phyloP scores from a whole-genome alignment of 345 rosid species.

The Stellera chamaejasme region DNA sequence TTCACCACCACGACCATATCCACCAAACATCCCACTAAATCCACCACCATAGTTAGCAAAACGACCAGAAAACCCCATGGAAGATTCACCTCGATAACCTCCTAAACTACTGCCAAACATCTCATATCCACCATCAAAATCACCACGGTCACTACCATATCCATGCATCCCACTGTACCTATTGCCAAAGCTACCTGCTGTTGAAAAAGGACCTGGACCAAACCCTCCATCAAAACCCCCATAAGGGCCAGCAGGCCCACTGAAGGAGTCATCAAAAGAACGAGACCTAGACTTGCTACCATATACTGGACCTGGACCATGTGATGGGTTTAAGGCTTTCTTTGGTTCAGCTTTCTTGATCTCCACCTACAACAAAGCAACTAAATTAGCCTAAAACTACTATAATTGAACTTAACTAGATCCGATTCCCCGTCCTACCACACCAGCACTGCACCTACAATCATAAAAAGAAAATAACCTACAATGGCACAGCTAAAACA shows the following conservation, averaged over 20 bases:
- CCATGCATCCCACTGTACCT: constrained; percentile 63
- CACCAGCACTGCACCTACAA: constrained; percentile 30
- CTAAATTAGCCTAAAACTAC: constrained; percentile 82
- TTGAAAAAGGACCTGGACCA: constrained; percentile 79
- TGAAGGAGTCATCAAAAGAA: constrained; percentile 55
- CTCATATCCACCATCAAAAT: constrained; percentile 70
- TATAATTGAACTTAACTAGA: constrained; percentile 36
- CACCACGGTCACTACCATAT: constrained; percentile 57
- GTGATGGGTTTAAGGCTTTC: constrained; percentile 86
- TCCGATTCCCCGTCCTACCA: constrained; percentile 28
- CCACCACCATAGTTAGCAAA: constrained; percentile 75
- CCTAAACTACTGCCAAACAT: constrained; percentile 53
- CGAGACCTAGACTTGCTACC: constrained; percentile 75
- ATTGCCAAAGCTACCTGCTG: constrained; percentile 49
- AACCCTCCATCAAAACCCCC: constrained; percentile 78
- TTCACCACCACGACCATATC: constrained; percentile 52
- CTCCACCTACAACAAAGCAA: constrained; percentile 99
- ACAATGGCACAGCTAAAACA: neutral
- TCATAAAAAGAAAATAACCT: neutral
- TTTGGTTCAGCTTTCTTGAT: constrained; percentile 99
- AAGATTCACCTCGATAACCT: constrained; percentile 62
- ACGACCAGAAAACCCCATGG: constrained; percentile 88
- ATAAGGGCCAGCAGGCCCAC: constrained; percentile 47
- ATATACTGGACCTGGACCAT: constrained; percentile 47
- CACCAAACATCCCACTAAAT: constrained; percentile 67